Evolutionary conservation across 2,329 filamentous ascomycete species (phyloP).

Genomic region (Ceratocystis smalleyi): DNA sequence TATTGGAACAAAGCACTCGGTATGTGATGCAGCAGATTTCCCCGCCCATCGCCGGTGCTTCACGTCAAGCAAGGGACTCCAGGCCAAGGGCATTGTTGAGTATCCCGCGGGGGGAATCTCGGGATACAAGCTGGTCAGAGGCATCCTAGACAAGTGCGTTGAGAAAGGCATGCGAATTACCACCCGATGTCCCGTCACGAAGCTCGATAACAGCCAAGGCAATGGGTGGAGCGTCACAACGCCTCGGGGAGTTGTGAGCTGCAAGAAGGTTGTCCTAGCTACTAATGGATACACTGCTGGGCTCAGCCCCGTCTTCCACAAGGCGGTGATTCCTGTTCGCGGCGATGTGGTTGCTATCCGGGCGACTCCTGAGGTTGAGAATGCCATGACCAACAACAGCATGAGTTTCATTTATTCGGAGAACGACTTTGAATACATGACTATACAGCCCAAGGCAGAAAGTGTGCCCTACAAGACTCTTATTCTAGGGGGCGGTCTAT

Average conservation of each 20-base stretch:
- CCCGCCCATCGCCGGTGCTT: conserved; percentile 8
- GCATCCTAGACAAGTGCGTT: conserved; percentile 11
- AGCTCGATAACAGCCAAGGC: neutral
- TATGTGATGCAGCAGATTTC: neutral
- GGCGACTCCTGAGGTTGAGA: neutral
- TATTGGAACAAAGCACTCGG: neutral
- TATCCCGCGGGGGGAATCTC: conserved; percentile 15
- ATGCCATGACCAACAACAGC: conserved; percentile 28
- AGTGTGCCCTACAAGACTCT: conserved; percentile 28
- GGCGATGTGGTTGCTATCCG: conserved; percentile 16
- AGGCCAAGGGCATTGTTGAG: conserved; percentile 10
- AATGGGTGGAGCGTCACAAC: conserved; percentile 18
- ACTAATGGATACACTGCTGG: conserved; percentile 22
- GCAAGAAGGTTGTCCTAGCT: conserved; percentile 20
- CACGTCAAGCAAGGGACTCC: neutral
- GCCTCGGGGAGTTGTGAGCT: conserved; percentile 18
- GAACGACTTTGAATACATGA: conserved; percentile 51
- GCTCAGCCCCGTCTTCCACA: conserved; percentile 15
- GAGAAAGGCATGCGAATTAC: conserved; percentile 10
- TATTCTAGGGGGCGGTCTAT: conserved; percentile 45
- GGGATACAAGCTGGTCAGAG: conserved; percentile 13
- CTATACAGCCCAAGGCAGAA: conserved; percentile 32
- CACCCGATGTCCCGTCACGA: conserved; percentile 12
- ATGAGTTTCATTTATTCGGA: conserved; percentile 40
- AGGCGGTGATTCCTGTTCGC: conserved; percentile 19